Base-by-base conservation (phyloP, 192 early-diverging fungal genomes). In the Obelidium mucronatum region DNA sequence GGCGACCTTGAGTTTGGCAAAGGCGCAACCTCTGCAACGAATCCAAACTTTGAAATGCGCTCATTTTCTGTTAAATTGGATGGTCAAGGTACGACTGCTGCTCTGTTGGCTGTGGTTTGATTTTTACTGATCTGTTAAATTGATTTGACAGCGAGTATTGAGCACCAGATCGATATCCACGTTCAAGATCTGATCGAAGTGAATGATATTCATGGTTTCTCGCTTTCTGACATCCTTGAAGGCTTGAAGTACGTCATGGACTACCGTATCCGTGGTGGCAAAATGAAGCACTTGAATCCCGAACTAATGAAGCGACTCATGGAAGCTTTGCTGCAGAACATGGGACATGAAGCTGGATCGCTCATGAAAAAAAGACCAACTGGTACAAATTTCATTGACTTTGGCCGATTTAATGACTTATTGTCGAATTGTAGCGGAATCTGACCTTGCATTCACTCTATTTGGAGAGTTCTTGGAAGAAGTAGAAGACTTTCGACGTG, bases 401-500 rank as follows among this genome's bases (percentile, higher is more conserved):
- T 51, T 51, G 15, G 19, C 4, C 5, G 13, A 73, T 31, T 59
- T 1, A 40, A 60, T 39, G 15, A 34, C 40, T 63, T 26, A 53
- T 58, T 22, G 78, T 76, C 40, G 31, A 67, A 28, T 8, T 0
- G 22, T 15, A 77, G 82, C 86, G 44, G 94, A 95, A 35, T 93
- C 96, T 13, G 89, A 95, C 73, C 83, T 91, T 22, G 94, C 96
- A 22, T 97, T 97, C 82, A 89, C 88, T 37, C 85, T 98, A 56
- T 96, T 98, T 91, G 97, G 94, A 30, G 95, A 97, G 83, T 97
- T 98, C 78, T 75, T 97, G 36, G 91, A 95, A 78, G 94, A 98
- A 86, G 94, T 98, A 39, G 88, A 90, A 73, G 94, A 97, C 79
- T 98, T 98, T 72, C 91, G 95, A 68, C 80, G 78, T 19, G 92